Base-by-base conservation (phyloP, 164 flowering plant species). In the Hamamelis virginiana region DNA sequence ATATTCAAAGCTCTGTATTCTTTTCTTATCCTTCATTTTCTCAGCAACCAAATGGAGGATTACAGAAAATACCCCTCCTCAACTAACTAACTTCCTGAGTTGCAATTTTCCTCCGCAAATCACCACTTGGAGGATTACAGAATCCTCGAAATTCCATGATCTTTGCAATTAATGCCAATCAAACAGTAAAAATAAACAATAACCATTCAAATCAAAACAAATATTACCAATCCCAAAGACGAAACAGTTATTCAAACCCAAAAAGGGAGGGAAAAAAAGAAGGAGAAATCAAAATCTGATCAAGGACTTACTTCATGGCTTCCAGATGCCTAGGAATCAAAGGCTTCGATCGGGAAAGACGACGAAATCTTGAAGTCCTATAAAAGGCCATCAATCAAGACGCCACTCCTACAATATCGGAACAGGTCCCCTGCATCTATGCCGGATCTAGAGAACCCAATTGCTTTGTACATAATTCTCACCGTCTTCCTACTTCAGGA, bases 241-340 rank as follows among this genome's bases (percentile, higher is more conserved):
- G n/a, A n/a, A 66, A n/a, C 50, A 46, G 9, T 23, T 16, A 16
- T 1, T 1, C 23, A 66, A 52, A 66, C 15, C 9, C 28, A 47
- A 15, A 56, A 46, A 46, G 21, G 26, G 44, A 8, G n/a, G 25
- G 1, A 23, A 56, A 28, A 45, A 25, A 45, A n/a, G 8, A 28
- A 19, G 8, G 56, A 53, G 9, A 26, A 21, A 26, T 5, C 41
- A 59, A 62, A 59, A 59, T 19, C n/a, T 15, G 19, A 8, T 22
- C 9, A 12, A 12, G 25, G 23, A 69, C 81, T 74, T 43, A 76
- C 82, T 70, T 80, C 82, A 80, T 80, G 66, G 72, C 69, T 72
- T 50, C 79, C 28, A 69, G 33, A 58, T 53, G 23, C 62, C 44
- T 67, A 28, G 53, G 62, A 59, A 64, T 14, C 63, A 28, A 52